These are phyloP conservation scores for Tulasnella sp. DNA, from an alignment of 768 basidiomycete species.

Conservation along the genomic window DNA sequence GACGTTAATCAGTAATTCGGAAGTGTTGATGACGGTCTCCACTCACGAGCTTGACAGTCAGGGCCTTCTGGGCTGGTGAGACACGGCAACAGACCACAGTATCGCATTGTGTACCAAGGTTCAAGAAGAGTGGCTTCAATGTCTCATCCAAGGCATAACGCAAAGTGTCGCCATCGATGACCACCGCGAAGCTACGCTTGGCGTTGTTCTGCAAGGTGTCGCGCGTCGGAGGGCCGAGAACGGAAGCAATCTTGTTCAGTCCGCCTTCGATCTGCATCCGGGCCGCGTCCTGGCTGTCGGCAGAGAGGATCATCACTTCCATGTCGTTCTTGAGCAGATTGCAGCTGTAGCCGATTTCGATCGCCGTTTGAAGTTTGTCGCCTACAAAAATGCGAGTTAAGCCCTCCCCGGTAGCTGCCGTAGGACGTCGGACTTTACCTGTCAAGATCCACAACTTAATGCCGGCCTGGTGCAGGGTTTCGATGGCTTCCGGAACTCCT, in stretches of 20 bases:
- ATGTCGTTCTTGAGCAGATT: slow-evolving; percentile 90
- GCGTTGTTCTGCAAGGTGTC: slow-evolving; percentile 33
- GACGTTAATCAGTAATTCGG: slow-evolving; percentile 16
- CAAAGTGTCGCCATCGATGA: slow-evolving; percentile 94
- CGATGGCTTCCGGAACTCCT: slow-evolving; percentile 95
- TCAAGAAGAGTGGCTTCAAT: slow-evolving; percentile 82
- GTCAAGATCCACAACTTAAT: slow-evolving; percentile 99
- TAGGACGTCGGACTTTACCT: slow-evolving; percentile 44
- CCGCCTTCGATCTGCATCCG: slow-evolving; percentile 87
- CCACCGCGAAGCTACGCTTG: slow-evolving; percentile 85
- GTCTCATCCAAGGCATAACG: slow-evolving; percentile 70
- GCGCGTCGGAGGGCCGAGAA: slow-evolving; percentile 69
- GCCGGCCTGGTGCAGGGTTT: slow-evolving; percentile 82
- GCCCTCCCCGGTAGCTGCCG: background rate
- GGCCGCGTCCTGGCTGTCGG: slow-evolving; percentile 68
- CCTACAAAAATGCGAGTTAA: slow-evolving; percentile 43
- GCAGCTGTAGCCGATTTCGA: slow-evolving; percentile 95
- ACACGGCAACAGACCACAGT: slow-evolving; percentile 98
- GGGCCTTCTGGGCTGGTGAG: slow-evolving; percentile 95
- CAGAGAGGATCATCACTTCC: slow-evolving; percentile 96
- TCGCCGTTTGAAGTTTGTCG: slow-evolving; percentile 96
- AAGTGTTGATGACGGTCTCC: slow-evolving; percentile 10
- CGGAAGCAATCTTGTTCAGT: slow-evolving; percentile 88
- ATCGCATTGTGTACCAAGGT: slow-evolving; percentile 91
- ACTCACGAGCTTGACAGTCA: slow-evolving; percentile 85